Evolutionary conservation across 2,329 filamentous ascomycete species (phyloP).

Genomic region (Pseudodiploospora longispora): DNA sequence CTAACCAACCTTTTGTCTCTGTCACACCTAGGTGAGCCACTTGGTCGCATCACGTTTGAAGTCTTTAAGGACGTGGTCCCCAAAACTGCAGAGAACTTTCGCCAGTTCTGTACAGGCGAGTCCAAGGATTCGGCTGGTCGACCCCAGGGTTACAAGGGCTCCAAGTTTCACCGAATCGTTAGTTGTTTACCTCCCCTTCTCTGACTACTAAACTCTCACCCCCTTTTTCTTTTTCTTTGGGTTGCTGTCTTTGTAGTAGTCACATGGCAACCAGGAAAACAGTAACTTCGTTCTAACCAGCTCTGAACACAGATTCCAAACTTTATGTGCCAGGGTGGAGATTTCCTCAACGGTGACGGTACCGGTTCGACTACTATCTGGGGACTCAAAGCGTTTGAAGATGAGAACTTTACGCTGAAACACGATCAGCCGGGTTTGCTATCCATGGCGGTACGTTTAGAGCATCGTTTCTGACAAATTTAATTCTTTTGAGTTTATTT

Average conservation of each 20-base stretch:
- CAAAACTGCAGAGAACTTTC: conserved; percentile 91
- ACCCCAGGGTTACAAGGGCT: conserved; percentile 89
- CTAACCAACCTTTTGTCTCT: conserved; percentile 4
- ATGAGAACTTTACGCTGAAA: conserved; percentile 79
- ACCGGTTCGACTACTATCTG: conserved; percentile 86
- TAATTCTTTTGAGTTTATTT: neutral
- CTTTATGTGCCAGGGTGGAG: conserved; percentile 97
- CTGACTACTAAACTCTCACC: neutral
- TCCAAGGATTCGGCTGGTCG: conserved; percentile 67
- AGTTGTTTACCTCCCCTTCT: conserved; percentile 23
- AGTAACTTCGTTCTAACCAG: too few species aligned
- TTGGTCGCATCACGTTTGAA: conserved; percentile 84
- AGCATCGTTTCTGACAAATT: neutral
- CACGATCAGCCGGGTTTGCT: conserved; percentile 75
- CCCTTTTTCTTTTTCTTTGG: conserved; percentile 6
- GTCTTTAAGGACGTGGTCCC: conserved; percentile 80
- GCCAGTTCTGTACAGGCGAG: conserved; percentile 94
- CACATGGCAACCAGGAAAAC: too few species aligned
- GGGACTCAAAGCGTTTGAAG: conserved; percentile 72
- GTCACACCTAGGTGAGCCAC: conserved; percentile 59
- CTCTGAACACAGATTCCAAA: conserved; percentile 63
- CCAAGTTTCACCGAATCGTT: conserved; percentile 90
- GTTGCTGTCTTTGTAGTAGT: neutral
- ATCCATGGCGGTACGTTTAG: conserved; percentile 75
- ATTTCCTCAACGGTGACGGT: conserved; percentile 90